phyloP scores from a whole-genome alignment of 495 filamentous ascomycete species.

The Pyrenopolyporus hunteri region DNA sequence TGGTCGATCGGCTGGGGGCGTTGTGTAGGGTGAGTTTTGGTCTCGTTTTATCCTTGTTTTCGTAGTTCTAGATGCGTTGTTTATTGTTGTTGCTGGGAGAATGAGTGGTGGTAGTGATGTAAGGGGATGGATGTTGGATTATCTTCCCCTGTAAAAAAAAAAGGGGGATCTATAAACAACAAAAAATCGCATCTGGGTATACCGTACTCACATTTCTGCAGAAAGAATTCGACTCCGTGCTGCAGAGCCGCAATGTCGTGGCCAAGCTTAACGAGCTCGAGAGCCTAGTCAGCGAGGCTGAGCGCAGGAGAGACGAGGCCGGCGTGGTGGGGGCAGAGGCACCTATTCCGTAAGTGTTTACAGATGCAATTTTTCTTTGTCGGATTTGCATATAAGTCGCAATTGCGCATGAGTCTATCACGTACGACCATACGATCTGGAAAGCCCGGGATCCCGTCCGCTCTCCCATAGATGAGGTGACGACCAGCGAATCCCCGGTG shows the following conservation, averaged over 20 bases:
- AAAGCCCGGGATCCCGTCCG: constrained; percentile 58
- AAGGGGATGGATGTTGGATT: background rate
- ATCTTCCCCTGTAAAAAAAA: too few relatives aligned
- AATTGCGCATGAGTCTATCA: constrained; percentile 11
- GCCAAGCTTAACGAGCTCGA: constrained; percentile 83
- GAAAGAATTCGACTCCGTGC: constrained; percentile 79
- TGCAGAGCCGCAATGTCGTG: constrained; percentile 73
- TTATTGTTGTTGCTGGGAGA: background rate
- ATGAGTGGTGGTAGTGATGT: background rate
- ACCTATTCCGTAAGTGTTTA: constrained; percentile 54
- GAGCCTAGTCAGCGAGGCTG: constrained; percentile 71
- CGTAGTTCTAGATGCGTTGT: too few relatives aligned
- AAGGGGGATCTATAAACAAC: too few relatives aligned
- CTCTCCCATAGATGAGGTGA: constrained; percentile 58
- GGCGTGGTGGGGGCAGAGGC: constrained; percentile 38
- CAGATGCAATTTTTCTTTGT: constrained; percentile 5
- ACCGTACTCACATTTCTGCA: constrained; percentile 27
- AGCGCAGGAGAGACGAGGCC: constrained; percentile 59
- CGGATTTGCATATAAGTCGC: constrained; percentile 20
- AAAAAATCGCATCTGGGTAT: background rate
- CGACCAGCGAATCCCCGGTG: constrained; percentile 56
- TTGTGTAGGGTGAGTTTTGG: constrained; percentile 55
- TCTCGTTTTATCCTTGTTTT: constrained; percentile 1
- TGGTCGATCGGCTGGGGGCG: constrained; percentile 69
- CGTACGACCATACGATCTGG: constrained; percentile 55